Percentiles rank a stretch among this genome's conserved stretches.
phyloP scores from a whole-genome alignment of 495 filamentous ascomycete species.

The Lineolata rhizophorae region DNA sequence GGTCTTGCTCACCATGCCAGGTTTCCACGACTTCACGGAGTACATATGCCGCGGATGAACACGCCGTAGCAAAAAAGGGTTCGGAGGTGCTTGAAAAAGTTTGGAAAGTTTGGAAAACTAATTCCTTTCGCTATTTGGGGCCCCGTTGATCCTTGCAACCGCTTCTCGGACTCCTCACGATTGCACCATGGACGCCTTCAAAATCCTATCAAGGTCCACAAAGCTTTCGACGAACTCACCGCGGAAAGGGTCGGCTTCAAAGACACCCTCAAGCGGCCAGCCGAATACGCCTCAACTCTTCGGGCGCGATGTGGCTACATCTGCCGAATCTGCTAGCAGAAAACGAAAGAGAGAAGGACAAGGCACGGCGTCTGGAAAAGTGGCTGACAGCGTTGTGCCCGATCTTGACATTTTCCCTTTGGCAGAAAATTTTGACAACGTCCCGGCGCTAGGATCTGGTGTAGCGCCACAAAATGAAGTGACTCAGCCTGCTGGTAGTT shows the following conservation, averaged over 20 bases:
- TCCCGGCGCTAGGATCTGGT: not conserved
- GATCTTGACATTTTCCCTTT: not conserved
- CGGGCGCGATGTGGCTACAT: constrained; percentile 15
- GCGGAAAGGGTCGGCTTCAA: constrained; percentile 13
- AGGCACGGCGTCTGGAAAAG: not conserved
- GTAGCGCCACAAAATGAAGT: not conserved
- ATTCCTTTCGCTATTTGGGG: too few relatives aligned
- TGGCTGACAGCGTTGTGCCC: not conserved
- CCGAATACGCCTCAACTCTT: constrained; percentile 32
- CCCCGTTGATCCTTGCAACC: constrained; percentile 1
- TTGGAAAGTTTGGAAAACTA: too few relatives aligned
- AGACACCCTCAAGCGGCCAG: constrained; percentile 30
- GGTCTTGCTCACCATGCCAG: too few relatives aligned
- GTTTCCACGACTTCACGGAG: too few relatives aligned
- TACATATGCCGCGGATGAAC: too few relatives aligned
- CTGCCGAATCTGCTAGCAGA: constrained; percentile 7
- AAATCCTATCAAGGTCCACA: constrained; percentile 41
- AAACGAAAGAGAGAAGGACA: constrained; percentile 17
- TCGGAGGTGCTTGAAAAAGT: too few relatives aligned
- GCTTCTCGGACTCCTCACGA: too few relatives aligned
- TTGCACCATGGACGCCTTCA: constrained; percentile 47
- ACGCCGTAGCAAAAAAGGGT: too few relatives aligned
- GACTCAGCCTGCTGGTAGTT: too few relatives aligned
- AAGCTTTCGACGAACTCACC: constrained; percentile 19
- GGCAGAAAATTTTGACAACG: not conserved